phyloP scores from a whole-genome alignment of 768 basidiomycete species.

The Chalciporus sphaerocephalus region DNA sequence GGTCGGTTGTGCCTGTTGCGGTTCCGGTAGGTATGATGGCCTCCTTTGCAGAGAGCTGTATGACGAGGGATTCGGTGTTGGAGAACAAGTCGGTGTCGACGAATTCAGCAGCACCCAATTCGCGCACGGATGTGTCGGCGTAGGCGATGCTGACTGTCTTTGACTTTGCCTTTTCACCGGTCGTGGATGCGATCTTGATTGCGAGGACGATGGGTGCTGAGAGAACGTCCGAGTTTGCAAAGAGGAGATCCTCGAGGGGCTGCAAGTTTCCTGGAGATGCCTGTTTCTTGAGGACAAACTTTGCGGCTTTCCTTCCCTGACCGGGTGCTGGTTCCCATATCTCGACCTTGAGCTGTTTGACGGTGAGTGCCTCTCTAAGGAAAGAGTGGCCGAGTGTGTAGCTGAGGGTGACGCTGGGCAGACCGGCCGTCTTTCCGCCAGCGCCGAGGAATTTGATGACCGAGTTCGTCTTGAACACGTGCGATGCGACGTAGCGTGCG shows the following conservation, averaged over 20 bases:
- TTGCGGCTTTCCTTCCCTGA: constrained; percentile 67
- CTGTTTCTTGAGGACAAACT: constrained; percentile 79
- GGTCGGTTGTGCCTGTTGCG: constrained; percentile 63
- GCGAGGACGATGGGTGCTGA: constrained; percentile 88
- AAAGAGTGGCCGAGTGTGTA: constrained; percentile 73
- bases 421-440: constrained; percentile 50
- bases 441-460: constrained; percentile 89
- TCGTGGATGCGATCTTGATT: constrained; percentile 65
- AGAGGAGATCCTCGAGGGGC: constrained; percentile 79
- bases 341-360: constrained; percentile 86
- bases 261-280: constrained; percentile 73
- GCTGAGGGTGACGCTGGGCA: constrained; percentile 78
- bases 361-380: constrained; percentile 84
- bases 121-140: constrained; percentile 80
- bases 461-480: constrained; percentile 82
- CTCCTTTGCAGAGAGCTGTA: constrained; percentile 97
- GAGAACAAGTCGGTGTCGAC: constrained; percentile 94
- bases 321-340: constrained; percentile 79
- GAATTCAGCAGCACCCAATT: constrained; percentile 87
- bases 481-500: constrained; percentile 79
- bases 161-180: constrained; percentile 54
- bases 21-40: constrained; percentile 81
- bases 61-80: constrained; percentile 91
- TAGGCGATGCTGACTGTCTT: constrained; percentile 85
- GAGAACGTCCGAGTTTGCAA: constrained; percentile 72